phyloP scores from a whole-genome alignment of 768 basidiomycete genomes.

The Leucosporidium creatinivorum region DNA sequence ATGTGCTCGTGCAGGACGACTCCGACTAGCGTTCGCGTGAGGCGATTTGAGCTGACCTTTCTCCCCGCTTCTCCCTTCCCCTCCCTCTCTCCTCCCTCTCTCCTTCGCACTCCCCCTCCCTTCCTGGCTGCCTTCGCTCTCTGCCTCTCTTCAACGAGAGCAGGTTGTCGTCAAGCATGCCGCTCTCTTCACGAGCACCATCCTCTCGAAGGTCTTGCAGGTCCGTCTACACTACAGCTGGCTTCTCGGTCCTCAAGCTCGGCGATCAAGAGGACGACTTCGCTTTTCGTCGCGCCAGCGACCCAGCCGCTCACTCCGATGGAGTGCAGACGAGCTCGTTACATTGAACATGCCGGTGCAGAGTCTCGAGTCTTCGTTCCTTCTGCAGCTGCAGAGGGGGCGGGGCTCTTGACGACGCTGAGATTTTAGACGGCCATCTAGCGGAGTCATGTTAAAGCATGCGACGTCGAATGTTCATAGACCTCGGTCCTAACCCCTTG shows the following conservation, averaged over 20 bases:
- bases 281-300: too few relatives aligned
- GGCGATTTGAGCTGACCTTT: too few relatives aligned
- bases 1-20: conserved; percentile 29
- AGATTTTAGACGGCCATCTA: conserved; percentile 25
- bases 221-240: conserved; percentile 2
- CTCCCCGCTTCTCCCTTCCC: too few relatives aligned
- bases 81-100: neutral
- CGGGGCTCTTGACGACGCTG: conserved; percentile 3
- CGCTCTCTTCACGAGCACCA: conserved; percentile 69
- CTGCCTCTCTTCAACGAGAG: too few relatives aligned
- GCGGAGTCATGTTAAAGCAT: conserved; percentile 24
- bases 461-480: conserved; percentile 13
- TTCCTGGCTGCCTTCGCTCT: neutral
- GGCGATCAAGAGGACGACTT: too few relatives aligned
- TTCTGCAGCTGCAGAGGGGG: neutral
- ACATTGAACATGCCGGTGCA: too few relatives aligned
- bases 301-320: too few relatives aligned
- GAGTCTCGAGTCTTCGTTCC: too few relatives aligned
- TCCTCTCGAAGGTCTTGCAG: conserved; percentile 55
- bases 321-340: too few relatives aligned
- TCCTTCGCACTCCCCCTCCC: too few relatives aligned
- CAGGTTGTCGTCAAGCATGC: conserved; percentile 62
- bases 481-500: too few relatives aligned
- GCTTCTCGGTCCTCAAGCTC: neutral
- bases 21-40: too few relatives aligned